Conservation (phyloP, 176 grass and related monocot genomes). For the Carex myosuroides region DNA sequence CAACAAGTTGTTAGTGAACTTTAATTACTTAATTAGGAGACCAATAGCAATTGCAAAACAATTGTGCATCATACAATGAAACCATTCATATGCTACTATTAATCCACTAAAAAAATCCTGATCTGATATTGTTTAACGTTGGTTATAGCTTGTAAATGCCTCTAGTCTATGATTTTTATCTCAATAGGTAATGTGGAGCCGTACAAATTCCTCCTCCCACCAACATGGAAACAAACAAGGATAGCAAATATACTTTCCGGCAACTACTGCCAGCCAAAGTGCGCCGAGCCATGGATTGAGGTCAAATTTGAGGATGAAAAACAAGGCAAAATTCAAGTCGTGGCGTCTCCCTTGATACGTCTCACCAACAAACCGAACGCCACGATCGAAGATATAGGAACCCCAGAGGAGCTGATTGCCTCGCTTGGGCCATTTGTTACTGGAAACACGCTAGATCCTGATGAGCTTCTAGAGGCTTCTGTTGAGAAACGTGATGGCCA, state of each 20-base stretch:
- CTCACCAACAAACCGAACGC: constrained; percentile 81
- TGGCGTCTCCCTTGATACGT: constrained; percentile 83
- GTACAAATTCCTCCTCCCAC: constrained; percentile 83
- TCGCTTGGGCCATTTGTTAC: constrained; percentile 94
- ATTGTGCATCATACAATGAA: neutral
- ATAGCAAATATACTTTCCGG: constrained; percentile 94
- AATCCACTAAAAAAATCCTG: neutral
- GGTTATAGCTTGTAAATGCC: neutral
- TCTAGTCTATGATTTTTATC: neutral
- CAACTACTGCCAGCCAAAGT: constrained; percentile 98
- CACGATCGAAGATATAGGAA: constrained; percentile 89
- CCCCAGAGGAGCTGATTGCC: constrained; percentile 76
- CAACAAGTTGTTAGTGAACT: neutral
- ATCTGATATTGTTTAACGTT: neutral
- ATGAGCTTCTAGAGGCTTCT: constrained; percentile 63
- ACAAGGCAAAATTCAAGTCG: constrained; percentile 90
- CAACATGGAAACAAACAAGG: constrained; percentile 79
- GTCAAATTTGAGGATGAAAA: constrained; percentile 94
- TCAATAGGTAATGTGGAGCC: constrained; percentile 82
- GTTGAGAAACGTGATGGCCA: constrained; percentile 52
- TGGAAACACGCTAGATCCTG: constrained; percentile 79
- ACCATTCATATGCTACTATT: neutral
- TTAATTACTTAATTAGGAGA: neutral
- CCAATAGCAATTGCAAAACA: neutral
- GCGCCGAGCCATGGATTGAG: constrained; percentile 96